Base-by-base conservation (phyloP, 495 filamentous ascomycete genomes). In the Penicillium antarcticum region DNA sequence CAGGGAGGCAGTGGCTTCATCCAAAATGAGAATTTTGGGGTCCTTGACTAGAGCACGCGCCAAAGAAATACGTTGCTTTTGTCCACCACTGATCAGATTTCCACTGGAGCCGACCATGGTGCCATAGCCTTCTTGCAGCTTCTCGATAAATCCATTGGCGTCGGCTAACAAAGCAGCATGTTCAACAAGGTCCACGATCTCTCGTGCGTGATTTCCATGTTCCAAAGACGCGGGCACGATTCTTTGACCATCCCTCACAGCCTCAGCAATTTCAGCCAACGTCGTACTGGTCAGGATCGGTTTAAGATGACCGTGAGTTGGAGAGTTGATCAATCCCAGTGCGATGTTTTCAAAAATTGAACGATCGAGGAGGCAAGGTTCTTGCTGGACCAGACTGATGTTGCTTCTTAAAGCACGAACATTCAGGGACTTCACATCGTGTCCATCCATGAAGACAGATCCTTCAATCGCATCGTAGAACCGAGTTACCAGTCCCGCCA, bases 11-110 rank as follows among this genome's bases (percentile, higher is more conserved):
- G 88, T 92, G 13, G 89, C 88, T 63, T 94, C 89, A 59, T 92
- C 88, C 3, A 95, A 69, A 29, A 94, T 84, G 4, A 95, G 67
- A 52, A 95, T 84, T 19, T 79, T 80, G 0, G 89, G 88, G 42
- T 87, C 75, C 57, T 87, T 87, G 45, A 92, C 77, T 29, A 89
- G 79, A n/a, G 81, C 82, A 14, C 86, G 73, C 0, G 86, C 86
- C 41, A 89, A 80, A 5, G 85, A 72, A 14, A 87, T 60, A n/a
- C 83, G 68, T 56, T 87, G 84, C 33, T 79, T 80, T 47, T 89
- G 62, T 45, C 81, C 80, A 11, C 80, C 80, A 13, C 78, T 82
- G 24, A 87, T 74, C 16, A 77, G 70, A 1, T 68, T 67, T 3
- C 82, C 84, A 35, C 75, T 77, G 9, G 70, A 58, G 0, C 83